Evolutionary conservation across 2,329 filamentous ascomycete species (phyloP).

Genomic region (Colletotrichum brevisporum): DNA sequence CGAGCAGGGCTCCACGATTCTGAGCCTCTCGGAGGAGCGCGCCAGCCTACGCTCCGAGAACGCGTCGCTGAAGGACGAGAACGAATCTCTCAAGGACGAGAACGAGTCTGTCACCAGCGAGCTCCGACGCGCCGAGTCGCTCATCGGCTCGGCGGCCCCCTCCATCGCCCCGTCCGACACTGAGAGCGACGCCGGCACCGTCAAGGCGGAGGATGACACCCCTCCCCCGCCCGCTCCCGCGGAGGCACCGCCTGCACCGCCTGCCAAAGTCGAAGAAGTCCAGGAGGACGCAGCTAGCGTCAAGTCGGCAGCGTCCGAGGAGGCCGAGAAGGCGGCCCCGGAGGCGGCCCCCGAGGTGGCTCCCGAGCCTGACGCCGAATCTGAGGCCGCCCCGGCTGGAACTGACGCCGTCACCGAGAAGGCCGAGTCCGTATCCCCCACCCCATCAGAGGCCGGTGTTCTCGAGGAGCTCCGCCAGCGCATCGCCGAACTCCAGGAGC

Average conservation of each 20-base stretch:
- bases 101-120: conserved; percentile 38
- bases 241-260: conserved; percentile 21
- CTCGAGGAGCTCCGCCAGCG: conserved; percentile 38
- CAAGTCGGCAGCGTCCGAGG: conserved; percentile 5
- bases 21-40: conserved; percentile 35
- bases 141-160: conserved; percentile 30
- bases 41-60: conserved; percentile 33
- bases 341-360: not conserved
- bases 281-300: conserved; percentile 25
- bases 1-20: conserved; percentile 37
- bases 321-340: conserved; percentile 2
- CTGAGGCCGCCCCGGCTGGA: conserved; percentile 14
- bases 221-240: not conserved
- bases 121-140: conserved; percentile 34
- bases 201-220: conserved; percentile 30
- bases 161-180: conserved; percentile 23
- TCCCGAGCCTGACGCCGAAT: conserved; percentile 2
- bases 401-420: conserved; percentile 7
- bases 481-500: conserved; percentile 39
- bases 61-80: conserved; percentile 37
- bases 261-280: conserved; percentile 21
- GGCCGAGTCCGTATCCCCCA: conserved; percentile 18
- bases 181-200: conserved; percentile 31
- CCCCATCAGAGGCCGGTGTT: conserved; percentile 20
- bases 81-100: conserved; percentile 39